Conservation (phyloP, 208 protist genomes). For the Leishmania aethiopica region DNA sequence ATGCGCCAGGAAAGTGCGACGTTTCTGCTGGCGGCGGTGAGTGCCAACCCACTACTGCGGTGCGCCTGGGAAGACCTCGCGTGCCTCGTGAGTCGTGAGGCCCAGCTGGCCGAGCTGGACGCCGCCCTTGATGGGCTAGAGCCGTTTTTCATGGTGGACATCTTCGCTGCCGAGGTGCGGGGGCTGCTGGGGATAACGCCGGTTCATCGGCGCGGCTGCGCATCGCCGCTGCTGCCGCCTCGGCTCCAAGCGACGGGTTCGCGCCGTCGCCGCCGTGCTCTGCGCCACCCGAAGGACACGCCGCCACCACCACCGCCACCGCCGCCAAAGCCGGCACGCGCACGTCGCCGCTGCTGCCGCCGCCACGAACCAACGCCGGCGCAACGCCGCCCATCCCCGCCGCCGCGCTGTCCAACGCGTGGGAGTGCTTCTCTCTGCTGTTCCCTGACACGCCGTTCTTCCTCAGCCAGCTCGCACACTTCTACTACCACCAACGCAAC, state of each 20-base stretch:
- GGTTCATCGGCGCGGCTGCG: conserved; percentile 29
- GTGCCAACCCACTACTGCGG: conserved; percentile 74
- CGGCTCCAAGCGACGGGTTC: background rate
- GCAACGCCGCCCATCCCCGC: background rate
- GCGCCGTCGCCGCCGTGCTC: background rate
- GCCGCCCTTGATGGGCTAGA: conserved; percentile 32
- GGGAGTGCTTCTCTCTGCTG: conserved; percentile 56
- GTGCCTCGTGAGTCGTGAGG: conserved; percentile 64
- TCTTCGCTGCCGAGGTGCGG: conserved; percentile 69
- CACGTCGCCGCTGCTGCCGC: background rate
- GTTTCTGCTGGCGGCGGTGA: conserved; percentile 61
- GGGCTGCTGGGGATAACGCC: conserved; percentile 67
- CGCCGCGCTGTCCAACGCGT: conserved; percentile 45
- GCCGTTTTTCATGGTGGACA: conserved; percentile 66
- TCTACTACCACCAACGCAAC: conserved; percentile 89
- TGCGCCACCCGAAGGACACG: background rate
- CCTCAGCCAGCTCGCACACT: conserved; percentile 80
- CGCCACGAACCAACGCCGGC: background rate
- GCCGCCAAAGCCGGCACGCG: background rate
- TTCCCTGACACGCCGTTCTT: conserved; percentile 82
- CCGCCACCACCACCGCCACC: background rate
- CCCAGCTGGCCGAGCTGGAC: conserved; percentile 73
- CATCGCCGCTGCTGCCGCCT: conserved; percentile 11
- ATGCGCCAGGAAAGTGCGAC: conserved; percentile 79
- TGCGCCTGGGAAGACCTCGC: conserved; percentile 84